Conservation (phyloP, 225 moss, liverwort and hornwort species). For the Rhytidiadelphus loreus region DNA sequence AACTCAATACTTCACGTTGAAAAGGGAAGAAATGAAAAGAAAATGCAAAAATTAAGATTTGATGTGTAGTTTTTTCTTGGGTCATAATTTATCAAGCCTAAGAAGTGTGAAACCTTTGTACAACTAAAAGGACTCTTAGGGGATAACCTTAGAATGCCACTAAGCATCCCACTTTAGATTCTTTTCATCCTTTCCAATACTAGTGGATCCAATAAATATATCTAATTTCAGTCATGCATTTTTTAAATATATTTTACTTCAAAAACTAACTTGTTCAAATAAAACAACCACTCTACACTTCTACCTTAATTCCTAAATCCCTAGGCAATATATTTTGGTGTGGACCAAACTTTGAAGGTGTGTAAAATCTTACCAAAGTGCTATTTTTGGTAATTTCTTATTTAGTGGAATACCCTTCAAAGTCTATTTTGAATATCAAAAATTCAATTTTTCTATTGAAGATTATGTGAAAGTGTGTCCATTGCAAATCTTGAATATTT, state of each 20-base stretch:
- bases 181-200: neutral
- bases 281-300: neutral
- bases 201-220: neutral
- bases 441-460: neutral
- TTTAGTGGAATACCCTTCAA: neutral
- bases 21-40: neutral
- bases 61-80: fast-evolving
- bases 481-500: neutral
- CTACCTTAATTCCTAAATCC: neutral
- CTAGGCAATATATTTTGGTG: neutral
- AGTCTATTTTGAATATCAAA: neutral
- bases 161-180: neutral
- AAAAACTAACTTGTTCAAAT: neutral
- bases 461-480: fast-evolving
- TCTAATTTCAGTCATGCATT: neutral
- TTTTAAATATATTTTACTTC: neutral
- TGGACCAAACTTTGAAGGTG: neutral
- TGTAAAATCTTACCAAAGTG: neutral
- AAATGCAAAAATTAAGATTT: neutral
- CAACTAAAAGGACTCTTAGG: too few relatives aligned
- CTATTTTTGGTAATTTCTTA: neutral
- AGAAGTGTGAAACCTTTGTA: too few relatives aligned
- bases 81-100: too few relatives aligned
- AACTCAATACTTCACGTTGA: fast-evolving
- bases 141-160: fast-evolving